phyloP scores from a whole-genome alignment of 2,329 filamentous ascomycete species.

The Ascocoryne sarcoides region DNA sequence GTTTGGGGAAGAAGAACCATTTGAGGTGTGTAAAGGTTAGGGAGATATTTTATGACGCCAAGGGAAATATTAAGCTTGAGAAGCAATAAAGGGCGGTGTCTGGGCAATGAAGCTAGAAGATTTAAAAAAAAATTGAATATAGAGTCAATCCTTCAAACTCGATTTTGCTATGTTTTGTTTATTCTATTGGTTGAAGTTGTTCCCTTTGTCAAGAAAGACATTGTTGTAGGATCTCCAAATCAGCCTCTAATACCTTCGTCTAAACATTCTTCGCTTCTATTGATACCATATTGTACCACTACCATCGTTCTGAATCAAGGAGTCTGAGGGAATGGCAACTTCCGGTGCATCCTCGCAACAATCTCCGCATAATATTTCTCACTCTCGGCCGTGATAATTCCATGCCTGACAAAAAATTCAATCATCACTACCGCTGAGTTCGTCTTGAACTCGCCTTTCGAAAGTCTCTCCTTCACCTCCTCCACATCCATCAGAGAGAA shows the following conservation, averaged over 20 bases:
- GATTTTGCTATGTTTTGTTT: too few species aligned
- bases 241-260: too few species aligned
- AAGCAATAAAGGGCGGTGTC: not conserved
- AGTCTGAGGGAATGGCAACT: constrained; percentile 11
- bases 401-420: constrained; percentile 75
- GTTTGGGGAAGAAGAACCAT: constrained; percentile 62
- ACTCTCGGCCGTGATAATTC: constrained; percentile 61
- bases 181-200: too few species aligned
- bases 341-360: constrained; percentile 35
- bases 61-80: constrained; percentile 46
- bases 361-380: constrained; percentile 69
- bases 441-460: constrained; percentile 69
- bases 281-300: too few species aligned
- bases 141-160: too few species aligned
- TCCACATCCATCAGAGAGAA: constrained; percentile 59
- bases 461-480: constrained; percentile 52
- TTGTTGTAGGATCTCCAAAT: too few species aligned
- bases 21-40: constrained; percentile 64
- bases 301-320: too few species aligned
- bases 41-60: constrained; percentile 63
- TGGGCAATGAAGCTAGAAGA: not conserved
- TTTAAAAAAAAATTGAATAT: too few species aligned
- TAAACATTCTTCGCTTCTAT: too few species aligned
- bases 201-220: too few species aligned
- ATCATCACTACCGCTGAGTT: constrained; percentile 72